These are phyloP conservation scores for Termitomyces sp. DNA, from an alignment of 768 basidiomycete species.

Conservation along the genomic window DNA sequence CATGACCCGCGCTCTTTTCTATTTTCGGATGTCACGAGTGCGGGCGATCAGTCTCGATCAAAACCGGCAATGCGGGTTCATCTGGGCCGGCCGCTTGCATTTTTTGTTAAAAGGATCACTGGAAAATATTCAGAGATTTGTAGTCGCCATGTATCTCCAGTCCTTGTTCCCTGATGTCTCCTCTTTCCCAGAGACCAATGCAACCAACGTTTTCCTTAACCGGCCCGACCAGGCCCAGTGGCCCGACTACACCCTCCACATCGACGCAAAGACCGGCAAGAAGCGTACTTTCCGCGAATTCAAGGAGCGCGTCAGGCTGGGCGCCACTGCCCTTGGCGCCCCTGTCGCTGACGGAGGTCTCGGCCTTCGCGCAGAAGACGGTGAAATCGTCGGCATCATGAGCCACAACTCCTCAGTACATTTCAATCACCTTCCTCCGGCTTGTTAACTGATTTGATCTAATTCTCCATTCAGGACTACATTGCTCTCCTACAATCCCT, in stretches of 20 bases:
- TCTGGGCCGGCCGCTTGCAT: not conserved
- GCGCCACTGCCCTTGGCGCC: slow-evolving; percentile 52
- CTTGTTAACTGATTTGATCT: not conserved
- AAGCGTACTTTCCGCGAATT: slow-evolving; percentile 44
- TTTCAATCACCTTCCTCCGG: slow-evolving; percentile 16
- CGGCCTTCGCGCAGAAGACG: slow-evolving; percentile 38
- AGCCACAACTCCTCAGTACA: slow-evolving; percentile 65
- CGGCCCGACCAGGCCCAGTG: slow-evolving; percentile 50
- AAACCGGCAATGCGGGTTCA: slow-evolving; percentile 5
- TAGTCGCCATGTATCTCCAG: slow-evolving; percentile 43
- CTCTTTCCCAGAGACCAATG: slow-evolving; percentile 42
- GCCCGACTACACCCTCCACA: slow-evolving; percentile 50
- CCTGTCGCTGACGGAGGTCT: slow-evolving; percentile 48
- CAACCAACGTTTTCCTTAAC: slow-evolving; percentile 48
- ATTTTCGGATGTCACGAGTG: not conserved
- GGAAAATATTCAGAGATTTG: not conserved
- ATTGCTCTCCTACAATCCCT: slow-evolving; percentile 44
- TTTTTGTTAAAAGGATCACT: slow-evolving; percentile 2
- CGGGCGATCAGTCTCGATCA: not conserved
- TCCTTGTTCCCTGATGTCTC: slow-evolving; percentile 55
- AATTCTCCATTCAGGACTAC: slow-evolving; percentile 40
- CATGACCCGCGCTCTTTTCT: not conserved
- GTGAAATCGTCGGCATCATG: slow-evolving; percentile 65
- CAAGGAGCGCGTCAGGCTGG: slow-evolving; percentile 42
- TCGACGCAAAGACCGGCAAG: slow-evolving; percentile 50